Evolutionary conservation across 305 asterid species (phyloP), one percentile per base, ranked within the genome.

Genomic region (Rubia balearica): DNA sequence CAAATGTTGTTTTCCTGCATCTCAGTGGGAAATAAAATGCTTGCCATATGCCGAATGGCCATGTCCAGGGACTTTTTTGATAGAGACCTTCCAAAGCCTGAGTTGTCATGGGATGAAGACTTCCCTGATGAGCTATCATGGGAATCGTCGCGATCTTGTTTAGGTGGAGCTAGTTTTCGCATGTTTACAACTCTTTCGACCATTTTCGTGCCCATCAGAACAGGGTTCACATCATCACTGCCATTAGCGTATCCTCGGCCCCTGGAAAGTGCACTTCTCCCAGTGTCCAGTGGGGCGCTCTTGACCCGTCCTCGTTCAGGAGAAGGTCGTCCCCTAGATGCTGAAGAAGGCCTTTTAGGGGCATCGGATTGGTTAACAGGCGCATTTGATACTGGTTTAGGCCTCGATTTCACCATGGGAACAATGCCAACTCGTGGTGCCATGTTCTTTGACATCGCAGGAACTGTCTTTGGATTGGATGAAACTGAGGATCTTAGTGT

Each of bases 11-110:
- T 55, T 13, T 69, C 60, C 19, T 41, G 45, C 45, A 41, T 41
- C 6, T 24, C 19, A 11, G 21, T 30, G 16, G 40, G 11, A 21
- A 17, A 21, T n/a, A 11, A 33, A 27, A 51, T 64, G 46, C 82
- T 53, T 85, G 88, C 98, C 98, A 92, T 92, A 63, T 92, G 98
- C 67, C 98, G 79, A 43, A 92, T 84, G 57, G 98, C 98, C 98
- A 92, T 92, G 81, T 92, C 96, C 16, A 92, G 69, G 1, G 98
- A 89, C 80, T 81, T 90, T 42, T 90, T 88, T 0, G 98, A 92
- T 22, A 92, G 82, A 2, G 96, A 87, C 73, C 95, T 83, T 48
- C 98, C 98, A 11, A 92, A 92, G 24, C 98, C 94, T 24, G 79
- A 71, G 19, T 74, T 81, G 14, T 74, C 85, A 38, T 70, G 79